Base-by-base conservation (phyloP, 2,329 filamentous ascomycete species). In the Drechslera avenae region DNA sequence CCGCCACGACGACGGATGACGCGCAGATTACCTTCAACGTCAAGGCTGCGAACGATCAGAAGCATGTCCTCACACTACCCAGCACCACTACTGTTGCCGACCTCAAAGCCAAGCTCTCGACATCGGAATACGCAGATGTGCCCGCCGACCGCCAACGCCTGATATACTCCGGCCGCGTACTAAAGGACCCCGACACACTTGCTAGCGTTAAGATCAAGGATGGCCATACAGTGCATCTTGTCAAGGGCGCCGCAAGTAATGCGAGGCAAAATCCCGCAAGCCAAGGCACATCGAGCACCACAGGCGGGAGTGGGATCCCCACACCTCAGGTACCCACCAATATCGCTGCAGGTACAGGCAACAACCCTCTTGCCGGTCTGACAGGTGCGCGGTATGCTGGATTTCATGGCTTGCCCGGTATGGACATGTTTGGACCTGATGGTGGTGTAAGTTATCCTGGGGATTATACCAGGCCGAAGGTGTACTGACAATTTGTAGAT, bases 111-210 rank as follows among this genome's bases (percentile, higher is more conserved):
- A 96, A 93, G 80, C 86, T 99, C 32, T 85, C 92, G 4, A 83
- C 84, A 26, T 77, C 86, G 50, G 91, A 96, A 64, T 90, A 87
- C 69, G 93, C 95, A 73, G 88, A 96, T 73, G 86, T 96, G 48
- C 88, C 94, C 28, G 82, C 87, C 46, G 91, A 96, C 69, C 86
- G 91, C 63, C 93, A 97, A 78, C 90, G 94, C 54, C 82, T 99
- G 58, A 99, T 99, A 77, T 99, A 97, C 80, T 97, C 93, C 5
- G 94, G 94, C 45, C 88, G 93, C 54, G 93, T 99, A 54, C 86
- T 99, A 78, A 99, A 97, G 80, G 94, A 99, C 73, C 86, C 88
- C 52, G 93, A 99, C 66, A 87, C 89, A 0, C 79, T 99, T 35
- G 85, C 82, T 58, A 85, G 85, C 49, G 95, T 95, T 79, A 97